Evolutionary conservation across 2,329 filamentous ascomycete species (phyloP), one percentile per base, ranked within the genome.

Genomic region (Colletotrichum orbiculare): DNA sequence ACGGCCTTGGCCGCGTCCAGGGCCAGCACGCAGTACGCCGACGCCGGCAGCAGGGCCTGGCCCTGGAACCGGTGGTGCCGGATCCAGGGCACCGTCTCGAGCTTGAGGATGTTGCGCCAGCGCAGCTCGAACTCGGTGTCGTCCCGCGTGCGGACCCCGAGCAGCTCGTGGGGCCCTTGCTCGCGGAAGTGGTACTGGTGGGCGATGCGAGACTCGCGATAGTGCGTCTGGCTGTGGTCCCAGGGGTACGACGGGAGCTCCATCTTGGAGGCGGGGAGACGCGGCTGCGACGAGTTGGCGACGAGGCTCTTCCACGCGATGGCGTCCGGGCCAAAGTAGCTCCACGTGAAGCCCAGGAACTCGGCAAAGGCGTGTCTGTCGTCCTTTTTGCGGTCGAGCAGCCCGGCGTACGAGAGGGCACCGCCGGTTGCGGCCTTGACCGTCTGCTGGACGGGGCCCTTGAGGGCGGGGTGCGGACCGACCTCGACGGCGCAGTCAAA

Each of bases 11-110:
- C 77, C 3, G 82, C 82, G 61, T 84, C 82, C 0, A 81, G 71
- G 1, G 77, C 79, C 71, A 83, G 80, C 13, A 74, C 72, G 1
- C 83, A 57, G 68, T 82, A 84, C 0, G 75, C 81, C 0, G 82
- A 77, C 1, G 71, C 78, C 0, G 83, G 83, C 54, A 83, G 82
- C 8, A 85, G 71, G 12, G 76, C 72, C 45, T 81, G 71, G 3
- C 72, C 71, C 34, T 79, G 73, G 50, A 73, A 59, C 25, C 68
- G 64, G 56, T 83, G 80, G 42, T 79, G 75, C 7, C 62, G 49
- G 5, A 83, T 64, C 81, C 81, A 83, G 7, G 70, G 67, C 25
- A 69, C 25, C 2, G 73, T 69, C 11, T 67, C 42, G 2, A 71
- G 60, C 13, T 54, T 55, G 11, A 74, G 49, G 11, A 69, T 52